Evolutionary conservation across 1,284 basidiomycete genomes (phyloP).

Genomic region (Coniferiporia sulphurascens): DNA sequence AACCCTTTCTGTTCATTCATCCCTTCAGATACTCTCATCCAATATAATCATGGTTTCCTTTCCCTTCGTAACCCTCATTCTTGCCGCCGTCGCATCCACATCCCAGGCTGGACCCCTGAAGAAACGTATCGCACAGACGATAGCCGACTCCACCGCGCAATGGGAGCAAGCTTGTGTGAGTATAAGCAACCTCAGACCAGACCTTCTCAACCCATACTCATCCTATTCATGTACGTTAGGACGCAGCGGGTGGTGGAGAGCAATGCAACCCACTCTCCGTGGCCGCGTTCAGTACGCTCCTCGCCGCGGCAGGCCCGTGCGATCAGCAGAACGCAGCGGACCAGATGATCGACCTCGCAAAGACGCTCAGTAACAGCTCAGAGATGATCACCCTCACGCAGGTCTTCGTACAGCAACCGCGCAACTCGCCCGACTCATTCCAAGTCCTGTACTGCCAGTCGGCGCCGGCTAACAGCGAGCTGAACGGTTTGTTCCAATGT

Average conservation of each 20-base stretch:
- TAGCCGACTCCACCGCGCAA: constrained; percentile 32
- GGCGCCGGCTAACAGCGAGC: constrained; percentile 44
- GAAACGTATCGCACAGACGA: constrained; percentile 40
- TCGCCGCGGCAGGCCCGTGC: constrained; percentile 42
- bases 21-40: not conserved
- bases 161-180: constrained; percentile 33
- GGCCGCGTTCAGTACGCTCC: constrained; percentile 38
- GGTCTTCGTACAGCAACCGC: constrained; percentile 56
- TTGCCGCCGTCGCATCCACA: constrained; percentile 15
- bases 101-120: constrained; percentile 24
- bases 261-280: constrained; percentile 52
- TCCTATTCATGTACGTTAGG: not conserved
- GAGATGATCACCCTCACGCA: constrained; percentile 56
- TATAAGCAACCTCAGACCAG: not conserved
- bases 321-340: constrained; percentile 62
- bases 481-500: constrained; percentile 52
- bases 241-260: constrained; percentile 45
- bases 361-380: constrained; percentile 46
- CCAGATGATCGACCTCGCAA: constrained; percentile 55
- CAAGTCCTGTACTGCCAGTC: constrained; percentile 47
- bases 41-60: not conserved
- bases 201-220: not conserved
- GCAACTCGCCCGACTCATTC: constrained; percentile 43
- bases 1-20: not conserved
- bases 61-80: not conserved